These are phyloP conservation scores for Russula dissimulans DNA, from an alignment of 768 basidiomycete genomes.

Conservation along the genomic window DNA sequence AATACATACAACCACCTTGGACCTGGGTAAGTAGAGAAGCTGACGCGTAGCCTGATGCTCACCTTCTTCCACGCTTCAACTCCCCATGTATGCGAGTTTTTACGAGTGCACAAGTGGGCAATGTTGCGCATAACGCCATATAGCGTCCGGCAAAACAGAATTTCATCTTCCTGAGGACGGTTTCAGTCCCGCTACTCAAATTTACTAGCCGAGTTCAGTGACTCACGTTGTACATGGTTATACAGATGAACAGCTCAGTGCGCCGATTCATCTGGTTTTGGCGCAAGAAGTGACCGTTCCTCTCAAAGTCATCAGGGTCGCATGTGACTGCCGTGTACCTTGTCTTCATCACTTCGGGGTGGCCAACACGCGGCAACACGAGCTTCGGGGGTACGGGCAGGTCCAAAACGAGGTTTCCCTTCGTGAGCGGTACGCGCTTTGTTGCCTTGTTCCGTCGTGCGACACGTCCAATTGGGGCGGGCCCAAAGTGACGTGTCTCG, in stretches of 20 bases:
- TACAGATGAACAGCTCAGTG: slow-evolving; percentile 88
- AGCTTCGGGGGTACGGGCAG: slow-evolving; percentile 78
- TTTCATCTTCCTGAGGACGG: slow-evolving; percentile 63
- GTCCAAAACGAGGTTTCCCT: slow-evolving; percentile 83
- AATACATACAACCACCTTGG: slow-evolving; percentile 85
- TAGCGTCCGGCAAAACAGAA: slow-evolving; percentile 85
- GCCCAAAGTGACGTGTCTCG: slow-evolving; percentile 79
- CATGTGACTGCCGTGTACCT: slow-evolving; percentile 88
- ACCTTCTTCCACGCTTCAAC: slow-evolving; percentile 95
- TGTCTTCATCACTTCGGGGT: slow-evolving; percentile 63
- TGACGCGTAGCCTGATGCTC: neutral
- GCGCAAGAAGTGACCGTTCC: slow-evolving; percentile 72
- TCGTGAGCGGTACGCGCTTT: slow-evolving; percentile 74
- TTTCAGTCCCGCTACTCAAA: slow-evolving; percentile 4
- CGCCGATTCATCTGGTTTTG: slow-evolving; percentile 72
- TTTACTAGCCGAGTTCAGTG: neutral
- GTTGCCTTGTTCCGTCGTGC: slow-evolving; percentile 62
- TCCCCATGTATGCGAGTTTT: slow-evolving; percentile 92
- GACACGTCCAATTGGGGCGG: slow-evolving; percentile 73
- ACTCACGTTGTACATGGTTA: slow-evolving; percentile 94
- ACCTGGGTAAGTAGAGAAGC: neutral
- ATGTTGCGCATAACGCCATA: slow-evolving; percentile 93
- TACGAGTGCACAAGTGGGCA: slow-evolving; percentile 71
- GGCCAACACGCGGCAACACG: slow-evolving; percentile 60
- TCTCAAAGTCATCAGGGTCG: slow-evolving; percentile 87